These are phyloP conservation scores for Trichophyton schoenleinii DNA, from an alignment of 2,329 filamentous ascomycete genomes.

Conservation along the genomic window DNA sequence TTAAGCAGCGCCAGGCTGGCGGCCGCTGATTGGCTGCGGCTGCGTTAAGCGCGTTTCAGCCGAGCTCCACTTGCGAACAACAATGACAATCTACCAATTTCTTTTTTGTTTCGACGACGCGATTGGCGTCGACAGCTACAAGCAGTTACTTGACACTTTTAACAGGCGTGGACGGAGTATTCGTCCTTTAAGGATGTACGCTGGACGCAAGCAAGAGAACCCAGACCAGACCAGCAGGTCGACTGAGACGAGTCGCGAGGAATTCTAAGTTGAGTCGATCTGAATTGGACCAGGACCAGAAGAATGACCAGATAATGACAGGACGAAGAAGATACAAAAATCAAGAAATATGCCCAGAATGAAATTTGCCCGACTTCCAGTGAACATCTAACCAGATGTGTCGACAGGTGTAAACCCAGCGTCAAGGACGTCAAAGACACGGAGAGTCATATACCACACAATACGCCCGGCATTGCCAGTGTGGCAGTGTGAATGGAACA, in stretches of 20 bases:
- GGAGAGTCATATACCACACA: not conserved
- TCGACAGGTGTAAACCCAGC: not conserved
- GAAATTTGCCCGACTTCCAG: not conserved
- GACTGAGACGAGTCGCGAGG: not conserved
- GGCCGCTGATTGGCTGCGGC: not conserved
- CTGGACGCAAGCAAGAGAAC: not conserved
- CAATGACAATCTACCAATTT: not conserved
- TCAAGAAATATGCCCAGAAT: not conserved
- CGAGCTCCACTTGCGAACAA: not conserved
- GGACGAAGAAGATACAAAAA: not conserved
- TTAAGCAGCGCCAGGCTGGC: not conserved
- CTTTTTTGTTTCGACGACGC: no score
- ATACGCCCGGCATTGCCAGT: not conserved
- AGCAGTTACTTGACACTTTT: not conserved
- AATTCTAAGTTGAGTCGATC: not conserved
- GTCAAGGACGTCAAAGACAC: not conserved
- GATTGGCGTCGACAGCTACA: not conserved
- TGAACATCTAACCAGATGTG: not conserved
- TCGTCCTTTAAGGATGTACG: not conserved
- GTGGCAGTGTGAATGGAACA: not conserved
- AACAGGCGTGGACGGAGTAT: not conserved
- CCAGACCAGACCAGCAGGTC: not conserved
- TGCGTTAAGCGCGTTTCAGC: constrained; percentile 2
- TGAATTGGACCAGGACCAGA: not conserved
- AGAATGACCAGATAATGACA: not conserved